Percentiles rank a stretch among this genome's conserved stretches.
Conservation (phyloP, 2,329 filamentous ascomycete species). For the Fusarium mexicanum region DNA sequence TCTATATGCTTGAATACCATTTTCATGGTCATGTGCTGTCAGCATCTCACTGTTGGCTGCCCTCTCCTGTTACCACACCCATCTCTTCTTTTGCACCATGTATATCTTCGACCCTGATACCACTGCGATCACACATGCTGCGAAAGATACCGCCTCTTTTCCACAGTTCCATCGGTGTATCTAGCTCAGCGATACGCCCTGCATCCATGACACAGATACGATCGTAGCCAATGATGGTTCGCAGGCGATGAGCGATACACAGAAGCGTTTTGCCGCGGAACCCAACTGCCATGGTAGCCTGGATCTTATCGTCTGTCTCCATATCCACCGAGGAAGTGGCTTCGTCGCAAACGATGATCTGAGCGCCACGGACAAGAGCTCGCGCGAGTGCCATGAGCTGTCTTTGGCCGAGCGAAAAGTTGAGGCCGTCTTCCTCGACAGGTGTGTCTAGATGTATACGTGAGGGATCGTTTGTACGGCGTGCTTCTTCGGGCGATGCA, state of each 20-base stretch:
- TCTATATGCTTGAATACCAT: not conserved
- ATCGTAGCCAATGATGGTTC: constrained; percentile 94
- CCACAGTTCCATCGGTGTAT: constrained; percentile 78
- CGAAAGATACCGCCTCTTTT: constrained; percentile 81
- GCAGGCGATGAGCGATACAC: constrained; percentile 91
- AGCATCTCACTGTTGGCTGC: constrained; percentile 8
- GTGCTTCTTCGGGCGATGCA: constrained; percentile 73
- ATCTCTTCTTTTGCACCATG: constrained; percentile 52
- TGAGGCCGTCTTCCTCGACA: constrained; percentile 94
- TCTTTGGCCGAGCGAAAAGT: constrained; percentile 93
- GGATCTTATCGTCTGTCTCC: constrained; percentile 96
- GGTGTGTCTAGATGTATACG: constrained; percentile 84
- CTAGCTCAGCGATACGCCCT: constrained; percentile 87
- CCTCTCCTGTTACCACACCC: constrained; percentile 20
- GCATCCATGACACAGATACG: constrained; percentile 97
- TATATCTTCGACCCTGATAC: constrained; percentile 72
- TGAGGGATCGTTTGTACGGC: constrained; percentile 70
- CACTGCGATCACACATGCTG: constrained; percentile 88
- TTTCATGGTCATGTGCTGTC: not conserved
- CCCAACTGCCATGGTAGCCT: constrained; percentile 83
- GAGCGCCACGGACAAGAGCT: constrained; percentile 85
- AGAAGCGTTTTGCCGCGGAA: constrained; percentile 89
- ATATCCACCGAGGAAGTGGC: constrained; percentile 94
- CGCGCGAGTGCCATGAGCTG: constrained; percentile 95
- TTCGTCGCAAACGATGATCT: constrained; percentile 97